Base-by-base conservation (phyloP, 352 stramenopile species). In the Pythium volutum region DNA sequence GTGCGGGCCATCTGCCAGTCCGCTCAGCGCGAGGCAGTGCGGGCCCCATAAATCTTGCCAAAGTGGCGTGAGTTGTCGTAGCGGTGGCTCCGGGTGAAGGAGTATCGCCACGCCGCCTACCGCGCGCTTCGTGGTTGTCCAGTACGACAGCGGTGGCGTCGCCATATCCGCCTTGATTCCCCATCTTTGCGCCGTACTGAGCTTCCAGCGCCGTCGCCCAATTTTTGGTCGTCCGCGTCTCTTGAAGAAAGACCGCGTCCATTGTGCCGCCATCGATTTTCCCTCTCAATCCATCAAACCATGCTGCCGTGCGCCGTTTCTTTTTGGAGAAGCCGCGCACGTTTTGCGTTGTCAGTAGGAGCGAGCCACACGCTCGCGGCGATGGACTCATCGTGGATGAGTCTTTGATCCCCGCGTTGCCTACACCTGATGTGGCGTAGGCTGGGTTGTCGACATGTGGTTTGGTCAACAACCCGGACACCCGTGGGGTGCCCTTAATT, bases 291-390 rank as follows among this genome's bases (percentile, higher is more conserved):
- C 57, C 57, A 25, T 38, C 31, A 34, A 64, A 52, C 57, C 48
- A 64, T 0, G 42, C 47, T 4, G 18, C 20, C 12, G 41, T 14
- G 3, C 47, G 36, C 14, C 16, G 5, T n/a, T 34, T 36, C 6
- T 10, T 15, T 26, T 64, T 64, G 3, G 36, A 31, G 10, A 64
- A 29, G 3, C 57, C 57, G 2, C 27, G 34, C 2, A 58, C 57
- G 22, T 64, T 58, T 22, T 64, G 57, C 1, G 56, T 57, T 20
- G 55, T 34, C 2, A 64, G 25, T 9, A 56, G 33, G 8, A 64
- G 15, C 9, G 29, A 33, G 4, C 29, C 29, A 42, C 16, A 16
- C 16, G 36, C 29, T 9, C 29, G 29, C 4, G 29, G 9, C 29
- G 4, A 4, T 4, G 9, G 9, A 33, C 29, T 33, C 4, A 33